phyloP scores from a whole-genome alignment of 805 yeast species.

The Pichia paraexigua region DNA sequence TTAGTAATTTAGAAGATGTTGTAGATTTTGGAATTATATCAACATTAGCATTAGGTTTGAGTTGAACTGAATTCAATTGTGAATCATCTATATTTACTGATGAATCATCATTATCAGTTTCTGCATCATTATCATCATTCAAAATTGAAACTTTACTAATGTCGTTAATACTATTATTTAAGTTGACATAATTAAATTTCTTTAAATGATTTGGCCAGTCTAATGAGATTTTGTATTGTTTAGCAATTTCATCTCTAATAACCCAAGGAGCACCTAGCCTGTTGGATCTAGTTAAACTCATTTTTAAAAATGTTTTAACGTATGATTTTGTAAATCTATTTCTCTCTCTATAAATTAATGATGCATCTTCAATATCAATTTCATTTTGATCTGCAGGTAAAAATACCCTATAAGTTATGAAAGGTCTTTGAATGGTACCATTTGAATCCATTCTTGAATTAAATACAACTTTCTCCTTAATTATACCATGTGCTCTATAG shows the following conservation, averaged over 20 bases:
- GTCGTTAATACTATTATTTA: neutral
- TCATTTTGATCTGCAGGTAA: conserved; percentile 33
- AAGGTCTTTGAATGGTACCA: conserved; percentile 33
- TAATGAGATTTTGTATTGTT: conserved; percentile 54
- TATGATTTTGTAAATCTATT: conserved; percentile 83
- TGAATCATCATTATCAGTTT: neutral
- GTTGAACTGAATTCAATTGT: neutral
- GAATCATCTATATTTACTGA: neutral
- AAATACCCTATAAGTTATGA: conserved; percentile 64
- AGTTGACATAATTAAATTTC: conserved; percentile 19
- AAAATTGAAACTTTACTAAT: neutral
- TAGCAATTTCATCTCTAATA: conserved; percentile 70
- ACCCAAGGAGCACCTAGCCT: conserved; percentile 96
- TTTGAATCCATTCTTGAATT: conserved; percentile 36
- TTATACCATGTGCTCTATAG: conserved; percentile 43
- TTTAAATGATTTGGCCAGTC: conserved; percentile 50
- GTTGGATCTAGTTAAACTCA: conserved; percentile 66
- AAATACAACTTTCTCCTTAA: conserved; percentile 81
- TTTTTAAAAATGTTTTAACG: conserved; percentile 80
- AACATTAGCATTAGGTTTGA: neutral
- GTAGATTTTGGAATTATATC: neutral
- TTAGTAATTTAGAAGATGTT: neutral
- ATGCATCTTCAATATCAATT: conserved; percentile 58
- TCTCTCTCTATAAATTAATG: conserved; percentile 71
- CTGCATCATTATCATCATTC: conserved; percentile 1